phyloP scores from a whole-genome alignment of 2,329 filamentous ascomycete genomes.

The Sporothrix dimorphospora region DNA sequence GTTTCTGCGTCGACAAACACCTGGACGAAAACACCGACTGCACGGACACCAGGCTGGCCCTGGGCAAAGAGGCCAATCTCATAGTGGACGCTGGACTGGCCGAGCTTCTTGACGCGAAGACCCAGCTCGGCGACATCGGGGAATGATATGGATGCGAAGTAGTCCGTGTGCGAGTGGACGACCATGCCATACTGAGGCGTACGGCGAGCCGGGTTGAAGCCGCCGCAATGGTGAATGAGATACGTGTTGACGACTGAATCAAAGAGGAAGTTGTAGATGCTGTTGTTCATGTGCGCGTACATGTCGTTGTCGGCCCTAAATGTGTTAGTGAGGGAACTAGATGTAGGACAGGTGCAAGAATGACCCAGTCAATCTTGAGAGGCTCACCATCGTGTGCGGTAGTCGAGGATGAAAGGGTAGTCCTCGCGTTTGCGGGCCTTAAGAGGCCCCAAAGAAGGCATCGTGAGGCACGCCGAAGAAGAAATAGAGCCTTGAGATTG shows the following conservation, averaged over 20 bases:
- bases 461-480: slow-evolving; percentile 30
- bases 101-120: slow-evolving; percentile 79
- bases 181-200: slow-evolving; percentile 79
- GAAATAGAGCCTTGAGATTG: background rate
- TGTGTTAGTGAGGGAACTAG: background rate
- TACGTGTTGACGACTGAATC: slow-evolving; percentile 91
- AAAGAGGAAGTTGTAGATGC: slow-evolving; percentile 82
- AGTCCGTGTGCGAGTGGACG: slow-evolving; percentile 83
- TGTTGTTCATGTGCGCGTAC: slow-evolving; percentile 94
- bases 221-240: slow-evolving; percentile 72
- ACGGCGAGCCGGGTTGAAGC: slow-evolving; percentile 68
- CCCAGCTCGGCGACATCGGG: slow-evolving; percentile 81
- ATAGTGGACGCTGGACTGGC: slow-evolving; percentile 84
- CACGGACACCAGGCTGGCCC: slow-evolving; percentile 72
- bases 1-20: slow-evolving; percentile 81
- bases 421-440: slow-evolving; percentile 70
- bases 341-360: background rate
- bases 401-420: slow-evolving; percentile 79
- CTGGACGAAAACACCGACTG: slow-evolving; percentile 84
- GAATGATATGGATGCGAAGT: slow-evolving; percentile 79
- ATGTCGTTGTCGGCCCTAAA: slow-evolving; percentile 88
- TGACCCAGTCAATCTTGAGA: background rate
- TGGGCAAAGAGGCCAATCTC: slow-evolving; percentile 85
- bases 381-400: slow-evolving; percentile 79
- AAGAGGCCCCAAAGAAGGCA: slow-evolving; percentile 45